These are phyloP conservation scores for Annulohypoxylon moriforme DNA, from an alignment of 495 filamentous ascomycete species.

Conservation along the genomic window DNA sequence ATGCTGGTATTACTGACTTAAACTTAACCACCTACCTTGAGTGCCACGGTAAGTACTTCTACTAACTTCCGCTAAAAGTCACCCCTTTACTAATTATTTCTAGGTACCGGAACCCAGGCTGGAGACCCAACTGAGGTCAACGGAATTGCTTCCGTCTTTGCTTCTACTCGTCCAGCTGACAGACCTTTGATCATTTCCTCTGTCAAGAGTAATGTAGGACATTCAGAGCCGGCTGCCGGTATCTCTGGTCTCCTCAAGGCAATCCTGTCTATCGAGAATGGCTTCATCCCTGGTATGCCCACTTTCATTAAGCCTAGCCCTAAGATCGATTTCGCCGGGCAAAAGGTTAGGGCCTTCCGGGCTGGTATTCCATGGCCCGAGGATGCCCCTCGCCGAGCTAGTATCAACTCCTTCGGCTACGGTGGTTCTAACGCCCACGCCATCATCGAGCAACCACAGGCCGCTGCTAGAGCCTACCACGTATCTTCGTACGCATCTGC, in stretches of 20 bases:
- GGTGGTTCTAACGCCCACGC: slow-evolving; percentile 65
- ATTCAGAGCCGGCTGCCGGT: slow-evolving; percentile 59
- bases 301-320: neutral
- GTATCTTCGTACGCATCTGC: neutral
- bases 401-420: slow-evolving; percentile 63
- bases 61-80: neutral
- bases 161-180: neutral
- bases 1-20: slow-evolving; percentile 48
- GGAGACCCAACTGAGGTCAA: slow-evolving; percentile 67
- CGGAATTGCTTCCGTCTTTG: slow-evolving; percentile 73
- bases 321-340: slow-evolving; percentile 4
- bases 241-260: slow-evolving; percentile 62
- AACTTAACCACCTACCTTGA: slow-evolving; percentile 21
- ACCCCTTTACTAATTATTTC: neutral
- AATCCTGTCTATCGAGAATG: slow-evolving; percentile 59
- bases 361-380: slow-evolving; percentile 33
- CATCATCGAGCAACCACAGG: slow-evolving; percentile 54
- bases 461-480: neutral
- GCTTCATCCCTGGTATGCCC: slow-evolving; percentile 43
- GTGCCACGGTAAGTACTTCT: neutral
- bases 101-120: slow-evolving; percentile 34
- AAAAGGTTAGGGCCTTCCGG: slow-evolving; percentile 3
- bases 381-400: slow-evolving; percentile 49
- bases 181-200: neutral
- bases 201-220: slow-evolving; percentile 63